phyloP scores from a whole-genome alignment of 176 grass and related monocot species.

The Miscanthus lutarioriparius region DNA sequence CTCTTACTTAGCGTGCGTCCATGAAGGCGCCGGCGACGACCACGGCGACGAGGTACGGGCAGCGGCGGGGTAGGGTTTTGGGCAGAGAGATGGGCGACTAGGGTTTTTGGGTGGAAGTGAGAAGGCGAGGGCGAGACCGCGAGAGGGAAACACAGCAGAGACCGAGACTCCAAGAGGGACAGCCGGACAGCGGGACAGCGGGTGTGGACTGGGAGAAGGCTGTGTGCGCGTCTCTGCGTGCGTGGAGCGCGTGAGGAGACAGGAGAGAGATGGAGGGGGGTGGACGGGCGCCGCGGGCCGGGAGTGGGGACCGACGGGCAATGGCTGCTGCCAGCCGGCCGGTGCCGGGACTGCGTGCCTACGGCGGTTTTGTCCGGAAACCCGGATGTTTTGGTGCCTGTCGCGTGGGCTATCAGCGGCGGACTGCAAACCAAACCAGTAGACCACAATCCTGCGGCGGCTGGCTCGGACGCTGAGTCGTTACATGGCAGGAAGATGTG shows the following conservation, averaged over 20 bases:
- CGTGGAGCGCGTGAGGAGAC: slow-evolving; percentile 40
- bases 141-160: background rate
- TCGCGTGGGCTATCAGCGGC: too few relatives aligned
- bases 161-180: background rate
- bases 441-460: too few relatives aligned
- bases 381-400: too few relatives aligned
- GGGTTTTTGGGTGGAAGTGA: slow-evolving; percentile 49
- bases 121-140: background rate
- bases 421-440: too few relatives aligned
- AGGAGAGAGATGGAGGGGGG: background rate
- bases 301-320: background rate
- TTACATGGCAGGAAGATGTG: too few relatives aligned
- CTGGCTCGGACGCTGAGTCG: too few relatives aligned
- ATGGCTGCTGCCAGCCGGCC: background rate
- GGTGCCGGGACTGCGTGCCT: background rate
- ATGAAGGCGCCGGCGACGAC: slow-evolving; percentile 14
- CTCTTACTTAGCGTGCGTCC: slow-evolving; percentile 19
- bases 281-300: background rate
- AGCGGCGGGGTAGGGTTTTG: slow-evolving; percentile 37
- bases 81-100: slow-evolving; percentile 20
- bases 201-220: background rate
- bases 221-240: slow-evolving; percentile 30
- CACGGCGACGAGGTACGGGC: background rate
- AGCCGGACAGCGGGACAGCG: background rate
- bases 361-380: too few relatives aligned